phyloP scores from a whole-genome alignment of 1,284 basidiomycete species.

The Agaricales sp. region DNA sequence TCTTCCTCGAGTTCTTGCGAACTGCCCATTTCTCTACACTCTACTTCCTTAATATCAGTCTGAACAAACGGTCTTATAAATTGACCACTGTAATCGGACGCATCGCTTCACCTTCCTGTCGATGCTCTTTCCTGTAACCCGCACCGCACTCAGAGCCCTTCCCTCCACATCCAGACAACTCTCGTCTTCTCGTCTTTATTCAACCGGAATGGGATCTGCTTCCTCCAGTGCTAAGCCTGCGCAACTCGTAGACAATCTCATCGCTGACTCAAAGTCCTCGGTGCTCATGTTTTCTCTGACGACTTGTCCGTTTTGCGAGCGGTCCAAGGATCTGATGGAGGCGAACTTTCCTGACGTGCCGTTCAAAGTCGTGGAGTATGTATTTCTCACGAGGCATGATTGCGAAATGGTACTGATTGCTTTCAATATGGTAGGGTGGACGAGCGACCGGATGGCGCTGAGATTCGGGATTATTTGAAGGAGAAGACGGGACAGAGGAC shows the following conservation, averaged over 20 bases:
- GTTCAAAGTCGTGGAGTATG: slow-evolving; percentile 40
- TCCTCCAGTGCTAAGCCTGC: not conserved
- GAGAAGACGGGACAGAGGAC: slow-evolving; percentile 37
- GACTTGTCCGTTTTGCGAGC: slow-evolving; percentile 39
- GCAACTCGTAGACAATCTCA: slow-evolving; percentile 14
- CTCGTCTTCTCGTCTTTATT: not conserved
- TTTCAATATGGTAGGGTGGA: slow-evolving; percentile 11
- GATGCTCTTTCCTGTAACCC: not conserved
- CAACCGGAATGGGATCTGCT: not conserved
- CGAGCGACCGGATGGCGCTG: slow-evolving; percentile 28
- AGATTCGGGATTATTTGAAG: slow-evolving; percentile 36
- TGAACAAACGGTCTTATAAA: too few species aligned
- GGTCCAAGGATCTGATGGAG: slow-evolving; percentile 35
- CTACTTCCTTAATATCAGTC: too few species aligned
- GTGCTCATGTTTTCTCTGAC: slow-evolving; percentile 51
- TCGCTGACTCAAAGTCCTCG: slow-evolving; percentile 33
- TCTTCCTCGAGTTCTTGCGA: too few species aligned
- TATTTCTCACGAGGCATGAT: slow-evolving; percentile 6
- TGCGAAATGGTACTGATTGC: not conserved
- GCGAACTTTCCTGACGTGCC: slow-evolving; percentile 25
- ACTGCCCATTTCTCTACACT: too few species aligned
- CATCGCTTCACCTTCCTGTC: not conserved
- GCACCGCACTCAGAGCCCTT: not conserved
- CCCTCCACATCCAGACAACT: not conserved
- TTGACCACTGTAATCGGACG: too few species aligned